phyloP scores from a whole-genome alignment of 148 eudicot genomes.

The Chenopodium album region DNA sequence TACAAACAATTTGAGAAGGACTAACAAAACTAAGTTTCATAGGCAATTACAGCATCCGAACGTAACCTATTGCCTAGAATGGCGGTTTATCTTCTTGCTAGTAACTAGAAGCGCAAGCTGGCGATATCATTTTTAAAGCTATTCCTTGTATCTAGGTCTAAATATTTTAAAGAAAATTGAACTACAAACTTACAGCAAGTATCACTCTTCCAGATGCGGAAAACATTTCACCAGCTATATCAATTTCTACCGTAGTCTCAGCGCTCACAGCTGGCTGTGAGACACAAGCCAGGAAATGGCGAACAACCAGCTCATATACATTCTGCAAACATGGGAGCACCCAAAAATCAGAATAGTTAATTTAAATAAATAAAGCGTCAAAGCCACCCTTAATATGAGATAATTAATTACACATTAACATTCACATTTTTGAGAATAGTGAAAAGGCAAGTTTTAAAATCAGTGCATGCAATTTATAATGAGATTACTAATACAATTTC shows the following conservation, averaged over 20 bases:
- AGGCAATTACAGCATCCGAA: slow-evolving; percentile 3
- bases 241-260: slow-evolving; percentile 88
- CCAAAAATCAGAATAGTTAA: background rate
- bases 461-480: background rate
- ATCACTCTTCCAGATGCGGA: slow-evolving; percentile 88
- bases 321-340: slow-evolving; percentile 46
- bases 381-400: background rate
- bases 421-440: background rate
- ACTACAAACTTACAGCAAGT: slow-evolving; percentile 48
- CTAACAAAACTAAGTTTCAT: background rate
- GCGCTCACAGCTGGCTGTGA: slow-evolving; percentile 99
- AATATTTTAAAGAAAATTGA: background rate
- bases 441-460: background rate
- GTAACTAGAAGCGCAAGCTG: background rate
- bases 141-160: background rate
- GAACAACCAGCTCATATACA: slow-evolving; percentile 93
- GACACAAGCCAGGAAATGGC: slow-evolving; percentile 96
- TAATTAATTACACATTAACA: slow-evolving; percentile 4
- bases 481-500: background rate
- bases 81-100: background rate
- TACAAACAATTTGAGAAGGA: background rate
- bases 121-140: too few species aligned
- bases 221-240: slow-evolving; percentile 86
- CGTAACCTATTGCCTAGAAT: background rate
- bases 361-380: background rate